Percentiles rank a stretch among this genome's conserved stretches.
phyloP scores from a whole-genome alignment of 176 grass and related monocot genomes.

The Musa itinerans region DNA sequence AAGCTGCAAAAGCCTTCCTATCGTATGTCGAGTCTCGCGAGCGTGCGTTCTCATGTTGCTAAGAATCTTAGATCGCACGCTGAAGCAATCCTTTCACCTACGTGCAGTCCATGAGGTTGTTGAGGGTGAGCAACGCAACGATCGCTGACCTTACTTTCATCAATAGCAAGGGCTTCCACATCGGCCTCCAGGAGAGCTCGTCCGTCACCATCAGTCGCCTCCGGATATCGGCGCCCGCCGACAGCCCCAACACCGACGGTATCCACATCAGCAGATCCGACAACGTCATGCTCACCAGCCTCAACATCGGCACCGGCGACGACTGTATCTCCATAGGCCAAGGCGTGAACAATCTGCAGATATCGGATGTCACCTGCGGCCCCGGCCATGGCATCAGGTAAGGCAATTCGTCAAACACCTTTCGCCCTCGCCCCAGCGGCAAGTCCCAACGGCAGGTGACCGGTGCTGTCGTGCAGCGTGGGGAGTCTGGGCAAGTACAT shows the following conservation, averaged over 20 bases:
- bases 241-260: conserved; percentile 47
- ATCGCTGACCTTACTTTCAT: conserved; percentile 15
- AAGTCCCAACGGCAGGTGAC: too few species aligned
- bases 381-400: conserved; percentile 45
- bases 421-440: background rate
- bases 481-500: conserved; percentile 34
- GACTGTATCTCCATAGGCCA: conserved; percentile 41
- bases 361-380: conserved; percentile 21
- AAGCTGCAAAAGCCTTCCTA: conserved; percentile 4
- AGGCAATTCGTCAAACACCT: background rate
- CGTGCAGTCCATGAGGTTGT: conserved; percentile 25
- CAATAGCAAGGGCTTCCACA: conserved; percentile 31
- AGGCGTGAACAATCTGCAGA: conserved; percentile 14
- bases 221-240: conserved; percentile 22
- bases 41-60: background rate
- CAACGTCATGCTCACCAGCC: conserved; percentile 1
- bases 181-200: conserved; percentile 22
- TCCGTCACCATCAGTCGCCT: conserved; percentile 10
- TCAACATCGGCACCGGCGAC: conserved; percentile 27
- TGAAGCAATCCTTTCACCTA: too few species aligned
- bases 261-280: conserved; percentile 25
- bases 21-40: background rate
- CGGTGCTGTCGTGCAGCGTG: conserved; percentile 8
- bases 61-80: too few species aligned
- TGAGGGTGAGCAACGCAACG: background rate